phyloP scores from a whole-genome alignment of 192 early-diverging fungal genomes.

The Rhizoclosmatium globosum region DNA sequence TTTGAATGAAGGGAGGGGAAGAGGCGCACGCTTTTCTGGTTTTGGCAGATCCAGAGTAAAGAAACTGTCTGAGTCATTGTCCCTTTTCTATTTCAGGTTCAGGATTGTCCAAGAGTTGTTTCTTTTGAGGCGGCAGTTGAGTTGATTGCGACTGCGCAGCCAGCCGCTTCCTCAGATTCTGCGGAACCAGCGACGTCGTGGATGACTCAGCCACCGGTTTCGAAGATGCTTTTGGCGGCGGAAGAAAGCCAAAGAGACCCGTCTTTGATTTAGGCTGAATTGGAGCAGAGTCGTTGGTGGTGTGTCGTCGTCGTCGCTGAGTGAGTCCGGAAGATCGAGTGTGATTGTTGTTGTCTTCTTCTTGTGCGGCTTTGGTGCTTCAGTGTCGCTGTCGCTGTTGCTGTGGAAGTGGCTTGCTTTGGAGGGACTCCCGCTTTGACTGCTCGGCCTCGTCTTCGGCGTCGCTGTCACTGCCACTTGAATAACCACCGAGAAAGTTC shows the following conservation, averaged over 20 bases:
- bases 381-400: conserved; percentile 1
- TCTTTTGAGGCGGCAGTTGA: background rate
- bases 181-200: conserved; percentile 10
- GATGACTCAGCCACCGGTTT: background rate
- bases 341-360: background rate
- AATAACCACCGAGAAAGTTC: background rate
- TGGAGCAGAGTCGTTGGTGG: background rate
- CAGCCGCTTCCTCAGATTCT: conserved; percentile 5
- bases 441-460: background rate
- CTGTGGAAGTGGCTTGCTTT: background rate
- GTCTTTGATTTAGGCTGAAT: background rate
- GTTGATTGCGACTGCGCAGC: background rate
- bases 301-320: conserved; percentile 8
- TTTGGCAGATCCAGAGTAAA: conserved; percentile 20
- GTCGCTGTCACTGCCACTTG: background rate
- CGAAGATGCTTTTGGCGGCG: conserved; percentile 15
- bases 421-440: background rate
- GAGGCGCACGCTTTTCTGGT: background rate
- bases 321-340: background rate
- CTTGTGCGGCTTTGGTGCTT: background rate
- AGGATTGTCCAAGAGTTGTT: background rate
- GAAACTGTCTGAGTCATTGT: conserved; percentile 6
- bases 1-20: conserved; percentile 15
- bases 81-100: background rate
- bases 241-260: conserved; percentile 28